Evolutionary conservation across 2,329 filamentous ascomycete genomes (phyloP).

Genomic region (Penicillium fuscoglaucum): DNA sequence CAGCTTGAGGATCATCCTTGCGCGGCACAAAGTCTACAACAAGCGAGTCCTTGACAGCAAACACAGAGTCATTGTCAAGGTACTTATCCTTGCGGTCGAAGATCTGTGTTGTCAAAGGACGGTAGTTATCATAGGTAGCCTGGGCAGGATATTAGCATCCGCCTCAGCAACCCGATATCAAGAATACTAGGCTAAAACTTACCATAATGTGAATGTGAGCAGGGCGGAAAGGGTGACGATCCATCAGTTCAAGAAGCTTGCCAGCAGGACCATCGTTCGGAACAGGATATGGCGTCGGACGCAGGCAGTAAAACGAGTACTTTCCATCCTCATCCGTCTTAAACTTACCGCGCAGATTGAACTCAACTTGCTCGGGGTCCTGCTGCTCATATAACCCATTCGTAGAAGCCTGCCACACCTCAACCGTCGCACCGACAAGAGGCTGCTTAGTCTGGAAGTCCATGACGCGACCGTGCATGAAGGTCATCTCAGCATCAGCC

Average conservation of each 20-base stretch:
- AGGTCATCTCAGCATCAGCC: slow-evolving; percentile 56
- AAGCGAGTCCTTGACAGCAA: slow-evolving; percentile 60
- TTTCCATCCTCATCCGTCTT: slow-evolving; percentile 64
- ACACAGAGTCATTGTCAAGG: slow-evolving; percentile 59
- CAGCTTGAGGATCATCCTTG: slow-evolving; percentile 53
- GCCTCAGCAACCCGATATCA: background rate
- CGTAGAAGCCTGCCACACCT: slow-evolving; percentile 78
- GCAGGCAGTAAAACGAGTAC: slow-evolving; percentile 63
- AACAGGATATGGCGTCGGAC: slow-evolving; percentile 60
- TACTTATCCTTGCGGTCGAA: slow-evolving; percentile 69
- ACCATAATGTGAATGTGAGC: slow-evolving; percentile 65
- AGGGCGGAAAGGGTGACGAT: slow-evolving; percentile 62
- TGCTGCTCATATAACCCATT: slow-evolving; percentile 75
- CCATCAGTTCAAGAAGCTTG: slow-evolving; percentile 58
- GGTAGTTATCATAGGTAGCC: slow-evolving; percentile 60
- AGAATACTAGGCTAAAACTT: slow-evolving; percentile 24
- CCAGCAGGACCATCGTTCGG: slow-evolving; percentile 60
- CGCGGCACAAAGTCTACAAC: slow-evolving; percentile 58
- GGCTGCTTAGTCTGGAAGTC: slow-evolving; percentile 63
- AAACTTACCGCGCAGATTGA: slow-evolving; percentile 73
- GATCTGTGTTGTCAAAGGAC: slow-evolving; percentile 73
- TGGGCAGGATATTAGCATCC: slow-evolving; percentile 24
- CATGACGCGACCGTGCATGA: slow-evolving; percentile 64
- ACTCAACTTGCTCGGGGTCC: slow-evolving; percentile 67
- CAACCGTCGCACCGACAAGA: slow-evolving; percentile 65